Evolutionary conservation across 331 rosid species (phyloP), one percentile per base, ranked within the genome.

Genomic region (Malus hybrid): DNA sequence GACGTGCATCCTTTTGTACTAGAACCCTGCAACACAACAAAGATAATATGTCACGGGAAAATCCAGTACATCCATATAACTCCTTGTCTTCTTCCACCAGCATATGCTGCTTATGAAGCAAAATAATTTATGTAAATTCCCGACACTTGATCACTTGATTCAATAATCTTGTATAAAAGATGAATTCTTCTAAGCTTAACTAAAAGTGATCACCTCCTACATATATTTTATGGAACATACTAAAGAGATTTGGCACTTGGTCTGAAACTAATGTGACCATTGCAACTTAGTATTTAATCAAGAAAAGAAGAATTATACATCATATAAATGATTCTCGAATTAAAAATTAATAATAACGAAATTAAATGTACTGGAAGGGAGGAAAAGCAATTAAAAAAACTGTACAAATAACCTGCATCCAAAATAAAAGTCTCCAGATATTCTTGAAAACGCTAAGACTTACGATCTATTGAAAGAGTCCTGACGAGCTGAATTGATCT

Each of bases 391-490:
- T 69, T 46, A 44, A 6, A 12, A 71, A 52, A 70, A 55, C 62
- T 6, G 75, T 20, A 32, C 66, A 59, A 36, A 42, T 10, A 19
- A 19, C n/a, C 16, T 4, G 28, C 63, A 74, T 34, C 19, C 69
- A 67, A 66, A 65, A 20, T 44, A 54, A 72, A 65, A 80, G 5
- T 50, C 71, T 71, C 65, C 34, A 67, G 70, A 57, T 56, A 86
- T 57, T 68, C 60, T 72, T 39, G 65, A 61, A 63, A 28, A 68
- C 19, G 48, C 33, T 34, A 60, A 33, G 63, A 69, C 97, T 92
- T 90, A 94, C 97, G 93, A 80, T 86, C 92, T 84, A 79, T 88
- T 86, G 76, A 79, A 78, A 24, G 87, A 87, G 79, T 94, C 97
- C 66, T 76, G 92, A 72, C 79, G 90, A 87, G 97, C 96, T 48